Base-by-base conservation (phyloP, 1,284 basidiomycete genomes). In the Tylopilus microsporus region DNA sequence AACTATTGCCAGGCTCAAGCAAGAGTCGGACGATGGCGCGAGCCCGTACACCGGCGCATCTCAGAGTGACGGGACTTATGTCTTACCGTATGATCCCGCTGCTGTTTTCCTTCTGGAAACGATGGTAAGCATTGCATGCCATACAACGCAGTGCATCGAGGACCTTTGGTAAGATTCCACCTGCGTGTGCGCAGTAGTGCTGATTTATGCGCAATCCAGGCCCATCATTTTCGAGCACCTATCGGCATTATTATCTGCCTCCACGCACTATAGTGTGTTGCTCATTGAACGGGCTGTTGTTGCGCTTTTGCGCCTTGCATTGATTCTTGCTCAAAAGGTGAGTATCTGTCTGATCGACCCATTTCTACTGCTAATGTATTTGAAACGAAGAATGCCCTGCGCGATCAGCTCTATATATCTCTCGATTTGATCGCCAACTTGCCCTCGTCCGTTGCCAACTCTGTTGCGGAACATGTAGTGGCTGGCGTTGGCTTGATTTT, bases 261-360 rank as follows among this genome's bases (percentile, higher is more conserved):
- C 96, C 0, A 80, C 82, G 30, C 86, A 88, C 58, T 95, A 94
- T 70, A 95, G 93, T 68, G 84, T 93, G 18, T 79, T 98, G 52
- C 82, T 98, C 50, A 91, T 98, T 46, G 97, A 99, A 72, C 84
- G 97, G n/a, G 94, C 95, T 2, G 91, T 98, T 2, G 93, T 95
- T n/a, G 89, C 89, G 30, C 77, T 98, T 25, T 75, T 97, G 54
- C 82, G 90, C 37, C 76, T 97, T 32, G 92, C 91, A 65, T 76
- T 87, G 57, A 85, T 94, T 51, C 79, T 95, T 9, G 89, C 91
- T 9, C 83, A 86, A 55, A 84, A 86, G 74, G 92, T 90, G 65
- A 66, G 81, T 70, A 19, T 62, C 62, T 43, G 66, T 49, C 51
- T 36, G 62, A 37, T 39, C 57, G 49, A 37, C 52, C 51, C 47